Conservation (phyloP, 2,329 filamentous ascomycete species). For the Magnaporthales sp. region DNA sequence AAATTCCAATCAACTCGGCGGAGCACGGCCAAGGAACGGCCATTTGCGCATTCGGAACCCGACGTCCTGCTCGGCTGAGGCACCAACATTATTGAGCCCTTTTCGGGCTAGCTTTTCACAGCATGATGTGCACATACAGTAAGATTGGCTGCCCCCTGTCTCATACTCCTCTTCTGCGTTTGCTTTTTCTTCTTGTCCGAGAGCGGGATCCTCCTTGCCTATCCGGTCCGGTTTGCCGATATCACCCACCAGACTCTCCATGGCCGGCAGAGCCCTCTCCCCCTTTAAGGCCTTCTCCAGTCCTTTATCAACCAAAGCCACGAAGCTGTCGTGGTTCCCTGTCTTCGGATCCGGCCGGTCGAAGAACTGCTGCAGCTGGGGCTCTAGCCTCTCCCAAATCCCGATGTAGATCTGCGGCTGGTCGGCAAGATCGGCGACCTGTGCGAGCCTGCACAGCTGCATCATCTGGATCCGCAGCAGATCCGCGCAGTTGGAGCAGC, state of each 20-base stretch:
- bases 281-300: neutral
- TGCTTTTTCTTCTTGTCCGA: neutral
- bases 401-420: slow-evolving; percentile 46
- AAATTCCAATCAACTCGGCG: neutral
- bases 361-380: slow-evolving; percentile 2
- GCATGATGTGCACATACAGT: neutral
- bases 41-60: neutral
- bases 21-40: neutral
- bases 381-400: slow-evolving; percentile 27
- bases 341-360: neutral
- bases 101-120: neutral
- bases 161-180: neutral
- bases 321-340: neutral
- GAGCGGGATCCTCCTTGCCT: neutral
- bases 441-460: slow-evolving; percentile 30
- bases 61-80: neutral
- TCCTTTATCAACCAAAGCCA: neutral
- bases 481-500: slow-evolving; percentile 32
- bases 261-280: neutral
- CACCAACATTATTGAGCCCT: neutral
- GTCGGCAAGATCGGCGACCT: slow-evolving; percentile 54
- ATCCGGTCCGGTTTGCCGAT: slow-evolving; percentile 18
- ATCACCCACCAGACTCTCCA: slow-evolving; percentile 40
- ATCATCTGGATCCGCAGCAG: slow-evolving; percentile 10
- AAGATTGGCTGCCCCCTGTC: neutral